Evolutionary conservation across 768 basidiomycete genomes (phyloP), one percentile per base, ranked within the genome.

Genomic region (Chalciporus pseudorubinellus): DNA sequence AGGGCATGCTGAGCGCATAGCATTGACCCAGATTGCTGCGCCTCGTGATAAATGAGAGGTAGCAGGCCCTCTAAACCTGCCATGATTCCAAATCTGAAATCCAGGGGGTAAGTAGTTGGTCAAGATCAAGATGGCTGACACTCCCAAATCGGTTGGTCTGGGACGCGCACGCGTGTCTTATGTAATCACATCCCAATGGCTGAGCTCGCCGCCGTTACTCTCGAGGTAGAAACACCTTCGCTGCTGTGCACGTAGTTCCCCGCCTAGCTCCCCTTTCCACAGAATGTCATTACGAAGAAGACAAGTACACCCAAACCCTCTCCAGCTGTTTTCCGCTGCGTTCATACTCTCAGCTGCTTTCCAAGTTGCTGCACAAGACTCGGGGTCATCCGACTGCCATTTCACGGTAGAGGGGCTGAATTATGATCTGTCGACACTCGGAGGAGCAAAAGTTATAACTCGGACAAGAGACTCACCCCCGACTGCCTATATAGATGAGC

Each of bases 1-100:
- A 93, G 74, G 8, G 91, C 89, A 70, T 93, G 89, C 63, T 92
- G 90, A 12, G 90, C 91, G 64, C 91, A 93, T 26, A 92, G 78
- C 81, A 88, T 88, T 3, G 89, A 90, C 20, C 88, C 89, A 50
- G 70, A 56, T 63, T 91, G 79, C 67, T 93, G 90, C 54, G 67
- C 79, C 64, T 92, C 89, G 67, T 91, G 88, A 65, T 92, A 92
- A 51, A 92, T 86, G 10, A 77, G 63, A 8, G 74, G 64, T 12
- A 74, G 58, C 10, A 92, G 74, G 24, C 58, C 60, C 58, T 87
- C 80, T 33, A 87, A 71, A 44, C 77, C 76, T 24, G 83, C 74
- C 85, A 88, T 89, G 47, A 50, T 60, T 53, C 52, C 29, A 10
- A 31, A 26, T 40, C 39, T 8, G 34, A 38, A 47, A 42, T 51